Evolutionary conservation across 768 basidiomycete species (phyloP).

Genomic region (Serendipita sp.): DNA sequence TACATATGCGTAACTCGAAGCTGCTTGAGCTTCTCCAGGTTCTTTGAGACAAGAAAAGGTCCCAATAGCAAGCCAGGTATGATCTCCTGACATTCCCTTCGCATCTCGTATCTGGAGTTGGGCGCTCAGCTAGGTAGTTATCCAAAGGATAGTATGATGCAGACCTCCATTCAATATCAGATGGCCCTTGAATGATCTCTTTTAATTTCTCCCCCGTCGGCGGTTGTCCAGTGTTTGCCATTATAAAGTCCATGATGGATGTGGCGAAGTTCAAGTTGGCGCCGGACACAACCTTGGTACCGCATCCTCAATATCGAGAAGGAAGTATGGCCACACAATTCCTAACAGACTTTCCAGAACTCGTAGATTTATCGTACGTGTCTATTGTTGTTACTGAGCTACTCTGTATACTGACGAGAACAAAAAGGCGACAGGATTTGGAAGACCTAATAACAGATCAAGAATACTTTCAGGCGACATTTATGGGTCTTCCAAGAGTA

Average conservation of each 20-base stretch:
- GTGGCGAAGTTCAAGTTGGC: neutral
- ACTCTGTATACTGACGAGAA: neutral
- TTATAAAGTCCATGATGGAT: neutral
- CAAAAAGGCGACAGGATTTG: conserved; percentile 62
- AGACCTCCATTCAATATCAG: conserved; percentile 73
- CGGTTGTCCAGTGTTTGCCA: conserved; percentile 1
- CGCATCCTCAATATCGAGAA: neutral
- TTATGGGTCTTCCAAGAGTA: conserved; percentile 63
- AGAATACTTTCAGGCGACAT: conserved; percentile 70
- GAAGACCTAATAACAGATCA: conserved; percentile 75
- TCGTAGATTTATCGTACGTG: neutral
- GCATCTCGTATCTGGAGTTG: conserved; percentile 69
- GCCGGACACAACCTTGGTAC: neutral
- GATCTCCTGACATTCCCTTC: conserved; percentile 88
- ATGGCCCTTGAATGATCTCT: conserved; percentile 57
- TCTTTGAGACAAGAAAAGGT: conserved; percentile 79
- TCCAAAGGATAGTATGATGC: conserved; percentile 13
- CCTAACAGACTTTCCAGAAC: neutral
- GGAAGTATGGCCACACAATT: neutral
- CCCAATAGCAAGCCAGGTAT: conserved; percentile 67
- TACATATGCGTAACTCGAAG: conserved; percentile 77
- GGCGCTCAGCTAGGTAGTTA: neutral
- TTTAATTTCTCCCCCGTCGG: conserved; percentile 27
- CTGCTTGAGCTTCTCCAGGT: conserved; percentile 44
- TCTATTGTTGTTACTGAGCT: neutral